phyloP scores from a whole-genome alignment of 441 rosid genomes.

The Aquilaria agallochum region DNA sequence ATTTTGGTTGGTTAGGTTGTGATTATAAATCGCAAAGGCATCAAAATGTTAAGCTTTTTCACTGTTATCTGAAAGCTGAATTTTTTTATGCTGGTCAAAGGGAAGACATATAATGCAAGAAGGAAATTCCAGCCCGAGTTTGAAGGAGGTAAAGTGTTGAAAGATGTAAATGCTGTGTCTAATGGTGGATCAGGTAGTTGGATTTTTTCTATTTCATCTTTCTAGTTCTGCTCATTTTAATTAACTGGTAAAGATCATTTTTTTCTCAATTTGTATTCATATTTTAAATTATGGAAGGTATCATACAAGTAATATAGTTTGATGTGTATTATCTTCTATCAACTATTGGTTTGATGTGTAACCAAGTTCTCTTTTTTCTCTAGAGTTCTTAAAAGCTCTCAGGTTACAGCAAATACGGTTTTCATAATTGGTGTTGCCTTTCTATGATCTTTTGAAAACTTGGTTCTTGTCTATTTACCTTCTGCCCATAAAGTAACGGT shows the following conservation, averaged over 20 bases:
- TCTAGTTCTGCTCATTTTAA: background rate
- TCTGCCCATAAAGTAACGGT: too few relatives aligned
- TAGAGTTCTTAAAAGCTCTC: too few relatives aligned
- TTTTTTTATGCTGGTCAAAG: slow-evolving; percentile 39
- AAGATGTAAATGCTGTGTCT: slow-evolving; percentile 15
- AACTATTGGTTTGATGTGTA: background rate
- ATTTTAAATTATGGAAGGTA: too few relatives aligned
- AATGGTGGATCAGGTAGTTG: slow-evolving; percentile 26
- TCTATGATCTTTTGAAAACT: background rate
- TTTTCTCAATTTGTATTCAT: too few relatives aligned
- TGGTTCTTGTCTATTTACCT: background rate
- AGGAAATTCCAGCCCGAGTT: slow-evolving; percentile 20
- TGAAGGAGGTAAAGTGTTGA: slow-evolving; percentile 21
- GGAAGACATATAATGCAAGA: slow-evolving; percentile 34
- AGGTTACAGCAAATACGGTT: background rate
- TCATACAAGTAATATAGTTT: too few relatives aligned
- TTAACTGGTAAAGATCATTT: too few relatives aligned
- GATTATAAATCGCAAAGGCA: slow-evolving; percentile 67
- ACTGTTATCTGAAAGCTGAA: slow-evolving; percentile 52
- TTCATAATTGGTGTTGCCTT: background rate
- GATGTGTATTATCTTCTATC: background rate
- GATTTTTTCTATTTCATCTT: background rate
- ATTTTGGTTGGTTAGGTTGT: slow-evolving; percentile 57
- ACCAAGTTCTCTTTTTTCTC: too few relatives aligned
- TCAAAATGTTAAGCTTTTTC: slow-evolving; percentile 63